These are phyloP conservation scores for Actinidia chinensis DNA, from an alignment of 179 eudicot genomes.

Conservation along the genomic window DNA sequence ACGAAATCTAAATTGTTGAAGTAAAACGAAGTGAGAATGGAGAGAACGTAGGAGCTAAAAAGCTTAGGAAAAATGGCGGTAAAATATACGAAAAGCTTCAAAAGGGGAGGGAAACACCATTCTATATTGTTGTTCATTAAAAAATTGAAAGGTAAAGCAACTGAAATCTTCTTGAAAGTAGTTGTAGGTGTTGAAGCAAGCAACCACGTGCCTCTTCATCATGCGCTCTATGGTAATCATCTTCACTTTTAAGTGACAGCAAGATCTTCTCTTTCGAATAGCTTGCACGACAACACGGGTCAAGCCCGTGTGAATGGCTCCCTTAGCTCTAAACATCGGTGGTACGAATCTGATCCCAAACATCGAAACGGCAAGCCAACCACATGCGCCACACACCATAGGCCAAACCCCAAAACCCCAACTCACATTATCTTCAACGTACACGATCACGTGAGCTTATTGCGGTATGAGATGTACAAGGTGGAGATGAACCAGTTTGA, in stretches of 20 bases:
- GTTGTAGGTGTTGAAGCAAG: constrained; percentile 18
- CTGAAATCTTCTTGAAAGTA: constrained; percentile 24
- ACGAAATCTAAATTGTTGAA: too few relatives aligned
- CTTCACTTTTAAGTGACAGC: constrained; percentile 22
- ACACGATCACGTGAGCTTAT: constrained; percentile 41
- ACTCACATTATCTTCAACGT: constrained; percentile 43
- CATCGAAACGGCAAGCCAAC: constrained; percentile 35
- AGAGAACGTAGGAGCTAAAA: too few relatives aligned
- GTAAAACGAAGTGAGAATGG: too few relatives aligned
- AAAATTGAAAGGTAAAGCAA: not conserved
- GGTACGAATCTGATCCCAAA: constrained; percentile 36
- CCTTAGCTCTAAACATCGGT: constrained; percentile 36
- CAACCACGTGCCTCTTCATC: constrained; percentile 8
- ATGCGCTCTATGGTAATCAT: constrained; percentile 28
- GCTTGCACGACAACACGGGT: constrained; percentile 45
- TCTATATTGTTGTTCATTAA: not conserved
- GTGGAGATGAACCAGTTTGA: constrained; percentile 48
- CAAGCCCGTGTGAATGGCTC: constrained; percentile 44
- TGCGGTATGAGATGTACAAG: constrained; percentile 25
- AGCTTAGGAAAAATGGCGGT: too few relatives aligned
- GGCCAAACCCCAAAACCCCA: constrained; percentile 46
- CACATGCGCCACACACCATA: constrained; percentile 35
- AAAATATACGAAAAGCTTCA: too few relatives aligned
- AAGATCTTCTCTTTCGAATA: constrained; percentile 26
- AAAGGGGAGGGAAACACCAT: too few relatives aligned